A percentile compares a stretch with the other conserved stretches of the same genome.
Evolutionary conservation across 2,329 filamentous ascomycete genomes (phyloP).

Genomic region (Paecilomyces fulvus): DNA sequence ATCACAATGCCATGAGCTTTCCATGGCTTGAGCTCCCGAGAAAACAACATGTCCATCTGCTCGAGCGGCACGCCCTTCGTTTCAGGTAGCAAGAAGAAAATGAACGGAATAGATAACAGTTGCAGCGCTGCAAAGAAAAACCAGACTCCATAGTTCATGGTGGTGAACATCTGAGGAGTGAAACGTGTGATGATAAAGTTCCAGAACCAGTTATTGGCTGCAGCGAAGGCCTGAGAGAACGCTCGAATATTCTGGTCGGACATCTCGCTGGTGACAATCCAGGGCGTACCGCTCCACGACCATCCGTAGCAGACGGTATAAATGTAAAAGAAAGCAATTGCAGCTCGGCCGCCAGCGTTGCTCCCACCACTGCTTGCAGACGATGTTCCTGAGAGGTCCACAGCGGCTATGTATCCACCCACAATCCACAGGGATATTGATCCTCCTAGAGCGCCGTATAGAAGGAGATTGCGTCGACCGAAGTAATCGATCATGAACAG

Average conservation of each 20-base stretch:
- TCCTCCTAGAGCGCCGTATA: conserved; percentile 57
- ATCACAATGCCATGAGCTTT: not conserved
- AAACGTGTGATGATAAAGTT: conserved; percentile 10
- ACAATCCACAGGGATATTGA: conserved; percentile 35
- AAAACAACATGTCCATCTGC: conserved; percentile 53
- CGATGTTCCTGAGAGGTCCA: conserved; percentile 20
- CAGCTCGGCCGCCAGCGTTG: conserved; percentile 30
- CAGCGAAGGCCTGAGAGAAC: conserved; percentile 59
- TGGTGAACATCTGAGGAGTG: conserved; percentile 21
- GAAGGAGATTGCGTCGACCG: conserved; percentile 54
- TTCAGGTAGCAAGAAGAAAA: conserved; percentile 53
- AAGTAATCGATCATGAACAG: conserved; percentile 59
- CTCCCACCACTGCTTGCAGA: conserved; percentile 8
- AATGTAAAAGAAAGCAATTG: conserved; percentile 60
- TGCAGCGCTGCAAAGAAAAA: conserved; percentile 57
- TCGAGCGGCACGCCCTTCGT: conserved; percentile 56
- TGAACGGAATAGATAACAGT: conserved; percentile 46
- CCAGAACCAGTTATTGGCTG: conserved; percentile 10
- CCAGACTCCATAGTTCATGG: conserved; percentile 48
- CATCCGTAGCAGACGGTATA: conserved; percentile 67
- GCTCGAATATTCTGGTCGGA: conserved; percentile 58
- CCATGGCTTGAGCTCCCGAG: conserved; percentile 3
- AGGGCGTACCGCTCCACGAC: conserved; percentile 65
- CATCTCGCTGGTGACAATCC: conserved; percentile 62
- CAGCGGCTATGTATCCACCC: conserved; percentile 30